Evolutionary conservation across 179 eudicot genomes (phyloP), one percentile per base, ranked within the genome.

Genomic region (Drosera spatulata): DNA sequence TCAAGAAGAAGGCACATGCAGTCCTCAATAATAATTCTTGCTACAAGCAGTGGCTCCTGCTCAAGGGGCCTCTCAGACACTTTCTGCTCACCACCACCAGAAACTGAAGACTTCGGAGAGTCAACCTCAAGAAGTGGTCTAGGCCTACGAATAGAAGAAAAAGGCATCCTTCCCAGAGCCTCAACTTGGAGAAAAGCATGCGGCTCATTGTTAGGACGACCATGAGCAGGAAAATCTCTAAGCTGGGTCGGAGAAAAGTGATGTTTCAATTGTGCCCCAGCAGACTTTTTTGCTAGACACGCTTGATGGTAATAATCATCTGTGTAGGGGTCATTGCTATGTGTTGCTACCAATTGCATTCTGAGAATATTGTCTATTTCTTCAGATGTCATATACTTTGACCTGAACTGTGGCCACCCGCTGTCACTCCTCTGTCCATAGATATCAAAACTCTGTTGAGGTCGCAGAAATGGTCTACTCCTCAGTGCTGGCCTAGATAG

Each of bases 261-360:
- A 44, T 61, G 75, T 58, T 76, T 81, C 61, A 80, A 68, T 64
- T 80, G 68, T 55, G 87, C 59, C 61, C 83, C 83, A 44, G 90
- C 61, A 51, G 87, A 70, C 57, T 59, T 83, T 73, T 86, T 84
- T 4, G 87, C 83, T 52, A 77, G 70, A 44, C 80, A 71, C 55
- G 89, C 87, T 71, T 83, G 95, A 69, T 86, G 87, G 62, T 86
- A 86, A 71, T 86, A 86, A 66, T 86, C 95, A 65, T 83, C 95
- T 43, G 84, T 58, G 56, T 86, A 86, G 10, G 95, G 89, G 64
- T 86, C 95, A 65, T 76, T 84, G 70, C 84, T 77, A 70, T 84
- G 85, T 59, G 95, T 72, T 37, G 95, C 86, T 41, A 82, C 75
- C 67, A 79, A 84, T 69, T 83, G 95, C 75, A 86, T 71, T 65